phyloP scores from a whole-genome alignment of 768 basidiomycete genomes.

The Mycena vitilis region DNA sequence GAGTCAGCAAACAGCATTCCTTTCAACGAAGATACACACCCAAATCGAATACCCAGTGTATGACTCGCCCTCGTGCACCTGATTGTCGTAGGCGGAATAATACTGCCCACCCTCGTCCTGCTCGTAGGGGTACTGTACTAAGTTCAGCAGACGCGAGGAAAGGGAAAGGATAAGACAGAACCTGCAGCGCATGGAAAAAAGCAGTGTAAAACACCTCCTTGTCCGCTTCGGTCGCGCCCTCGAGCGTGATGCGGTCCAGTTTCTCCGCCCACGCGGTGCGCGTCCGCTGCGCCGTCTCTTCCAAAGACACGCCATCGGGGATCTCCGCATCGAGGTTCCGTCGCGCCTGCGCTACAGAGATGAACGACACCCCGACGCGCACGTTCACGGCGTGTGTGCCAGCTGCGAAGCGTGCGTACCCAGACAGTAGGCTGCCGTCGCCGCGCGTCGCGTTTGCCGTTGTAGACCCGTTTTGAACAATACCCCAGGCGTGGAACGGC shows the following conservation, averaged over 20 bases:
- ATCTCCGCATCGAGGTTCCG: conserved; percentile 59
- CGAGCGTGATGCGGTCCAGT: conserved; percentile 54
- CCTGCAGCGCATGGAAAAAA: conserved; percentile 45
- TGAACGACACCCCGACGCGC: conserved; percentile 70
- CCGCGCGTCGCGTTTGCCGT: conserved; percentile 39
- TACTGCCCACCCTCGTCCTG: conserved; percentile 74
- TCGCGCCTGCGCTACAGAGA: conserved; percentile 67
- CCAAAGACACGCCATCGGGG: conserved; percentile 54
- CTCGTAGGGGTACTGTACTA: conserved; percentile 78
- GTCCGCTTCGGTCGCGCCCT: conserved; percentile 54
- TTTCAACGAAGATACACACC: conserved; percentile 51
- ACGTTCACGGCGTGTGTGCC: conserved; percentile 52
- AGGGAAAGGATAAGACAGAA: neutral
- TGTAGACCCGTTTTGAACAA: conserved; percentile 52
- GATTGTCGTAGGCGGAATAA: conserved; percentile 82
- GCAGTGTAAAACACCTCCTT: conserved; percentile 58
- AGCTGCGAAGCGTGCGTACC: conserved; percentile 52
- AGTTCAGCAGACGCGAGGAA: neutral
- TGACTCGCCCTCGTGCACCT: conserved; percentile 71
- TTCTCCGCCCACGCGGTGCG: conserved; percentile 61
- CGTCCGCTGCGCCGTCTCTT: conserved; percentile 56
- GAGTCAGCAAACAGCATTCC: neutral
- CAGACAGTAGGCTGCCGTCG: conserved; percentile 55
- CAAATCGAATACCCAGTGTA: conserved; percentile 88
- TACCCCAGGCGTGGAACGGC: conserved; percentile 58